These are phyloP conservation scores for Penicillium daleae DNA, from an alignment of 495 filamentous ascomycete species.

Conservation along the genomic window DNA sequence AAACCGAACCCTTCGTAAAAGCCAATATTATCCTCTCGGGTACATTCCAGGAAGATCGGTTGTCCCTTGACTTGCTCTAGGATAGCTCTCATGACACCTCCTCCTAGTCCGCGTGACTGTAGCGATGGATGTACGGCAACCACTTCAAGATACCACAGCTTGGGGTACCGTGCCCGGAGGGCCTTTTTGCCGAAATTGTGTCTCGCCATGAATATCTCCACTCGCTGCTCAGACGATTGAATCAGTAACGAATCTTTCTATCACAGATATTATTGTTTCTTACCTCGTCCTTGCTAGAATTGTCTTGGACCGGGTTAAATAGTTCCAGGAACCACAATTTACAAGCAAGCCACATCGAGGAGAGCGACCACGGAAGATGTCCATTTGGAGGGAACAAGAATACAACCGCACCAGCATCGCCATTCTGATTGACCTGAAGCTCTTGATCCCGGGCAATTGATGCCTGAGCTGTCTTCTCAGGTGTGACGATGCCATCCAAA, in stretches of 20 bases:
- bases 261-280: neutral
- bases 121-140: constrained; percentile 36
- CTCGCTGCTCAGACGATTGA: constrained; percentile 15
- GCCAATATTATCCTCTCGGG: constrained; percentile 25
- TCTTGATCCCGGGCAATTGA: constrained; percentile 4
- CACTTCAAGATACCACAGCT: constrained; percentile 37
- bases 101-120: constrained; percentile 31
- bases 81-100: constrained; percentile 22
- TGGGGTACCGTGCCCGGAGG: constrained; percentile 16
- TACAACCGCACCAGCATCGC: constrained; percentile 29
- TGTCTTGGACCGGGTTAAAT: constrained; percentile 23
- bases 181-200: constrained; percentile 13
- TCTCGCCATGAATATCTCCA: constrained; percentile 20
- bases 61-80: constrained; percentile 17
- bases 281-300: constrained; percentile 23
- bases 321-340: constrained; percentile 31
- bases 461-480: neutral
- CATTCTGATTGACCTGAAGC: neutral
- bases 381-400: constrained; percentile 30
- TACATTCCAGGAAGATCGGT: constrained; percentile 35
- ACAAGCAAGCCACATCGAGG: constrained; percentile 10
- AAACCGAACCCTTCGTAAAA: constrained; percentile 38
- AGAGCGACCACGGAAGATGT: constrained; percentile 21
- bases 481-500: neutral
- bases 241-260: too few relatives aligned